Conservation (phyloP, 345 rosid genomes). For the Arabis hirsuta region DNA sequence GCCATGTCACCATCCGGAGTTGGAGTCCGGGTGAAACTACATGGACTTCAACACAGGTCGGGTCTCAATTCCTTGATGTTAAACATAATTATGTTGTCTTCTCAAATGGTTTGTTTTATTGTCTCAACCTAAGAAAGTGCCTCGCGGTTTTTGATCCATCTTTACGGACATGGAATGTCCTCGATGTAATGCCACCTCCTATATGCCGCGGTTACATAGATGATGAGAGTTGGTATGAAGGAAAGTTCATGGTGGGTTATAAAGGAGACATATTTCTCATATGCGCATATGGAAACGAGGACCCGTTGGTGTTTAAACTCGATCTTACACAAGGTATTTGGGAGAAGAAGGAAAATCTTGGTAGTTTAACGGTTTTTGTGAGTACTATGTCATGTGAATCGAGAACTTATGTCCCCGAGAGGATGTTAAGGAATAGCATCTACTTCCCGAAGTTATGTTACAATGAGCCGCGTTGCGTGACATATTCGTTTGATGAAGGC, state of each 20-base stretch:
- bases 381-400: conserved; percentile 31
- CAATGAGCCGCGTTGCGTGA: conserved; percentile 8
- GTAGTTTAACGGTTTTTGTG: conserved; percentile 32
- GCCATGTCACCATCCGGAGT: conserved; percentile 66
- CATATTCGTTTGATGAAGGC: conserved; percentile 31
- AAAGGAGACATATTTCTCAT: conserved; percentile 21
- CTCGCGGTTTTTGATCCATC: conserved; percentile 37
- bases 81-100: conserved; percentile 34
- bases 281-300: conserved; percentile 21
- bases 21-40: conserved; percentile 55
- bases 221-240: conserved; percentile 16
- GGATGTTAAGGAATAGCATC: conserved; percentile 31
- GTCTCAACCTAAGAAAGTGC: conserved; percentile 22
- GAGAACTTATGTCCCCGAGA: conserved; percentile 30
- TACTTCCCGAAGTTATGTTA: conserved; percentile 25
- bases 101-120: conserved; percentile 36
- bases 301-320: conserved; percentile 37
- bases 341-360: conserved; percentile 26
- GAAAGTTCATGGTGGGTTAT: conserved; percentile 31
- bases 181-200: conserved; percentile 32
- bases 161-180: conserved; percentile 24
- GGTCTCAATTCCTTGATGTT: conserved; percentile 32
- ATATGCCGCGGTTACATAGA: background rate
- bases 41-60: conserved; percentile 53
- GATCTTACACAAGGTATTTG: conserved; percentile 25